Evolutionary conservation across 305 asterid species (phyloP).

Genomic region (Fraxinus baroniana): DNA sequence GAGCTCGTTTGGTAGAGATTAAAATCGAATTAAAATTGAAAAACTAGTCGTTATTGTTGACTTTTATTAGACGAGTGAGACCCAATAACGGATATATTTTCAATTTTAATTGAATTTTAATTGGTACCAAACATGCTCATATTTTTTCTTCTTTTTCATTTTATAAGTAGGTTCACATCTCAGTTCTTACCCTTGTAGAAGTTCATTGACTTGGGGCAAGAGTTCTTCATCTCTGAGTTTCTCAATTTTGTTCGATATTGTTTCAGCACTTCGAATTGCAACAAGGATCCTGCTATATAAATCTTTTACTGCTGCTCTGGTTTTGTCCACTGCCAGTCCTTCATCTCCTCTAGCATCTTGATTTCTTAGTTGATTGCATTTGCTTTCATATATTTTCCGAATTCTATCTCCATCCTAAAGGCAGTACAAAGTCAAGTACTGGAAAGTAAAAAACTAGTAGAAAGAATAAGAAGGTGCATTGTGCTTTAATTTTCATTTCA

Average conservation of each 20-base stretch:
- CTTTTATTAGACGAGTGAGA: too few species aligned
- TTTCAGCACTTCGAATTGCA: constrained; percentile 83
- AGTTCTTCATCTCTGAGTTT: constrained; percentile 80
- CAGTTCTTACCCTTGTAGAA: constrained; percentile 72
- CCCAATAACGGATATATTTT: too few species aligned
- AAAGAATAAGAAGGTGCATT: not conserved
- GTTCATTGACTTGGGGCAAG: constrained; percentile 78
- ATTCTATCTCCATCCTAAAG: constrained; percentile 74
- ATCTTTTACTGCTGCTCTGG: constrained; percentile 82
- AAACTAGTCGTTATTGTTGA: too few species aligned
- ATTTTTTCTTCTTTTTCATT: not conserved
- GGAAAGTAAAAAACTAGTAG: constrained; percentile 3
- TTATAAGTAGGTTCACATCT: constrained; percentile 1
- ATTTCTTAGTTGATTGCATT: constrained; percentile 67
- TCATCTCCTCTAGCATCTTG: constrained; percentile 73
- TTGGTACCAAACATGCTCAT: too few species aligned
- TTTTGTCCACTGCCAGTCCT: constrained; percentile 61
- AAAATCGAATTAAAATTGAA: too few species aligned
- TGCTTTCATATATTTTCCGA: constrained; percentile 64
- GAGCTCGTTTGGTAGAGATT: too few species aligned
- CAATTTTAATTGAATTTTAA: too few species aligned
- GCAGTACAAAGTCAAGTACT: not conserved
- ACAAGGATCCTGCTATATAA: constrained; percentile 83
- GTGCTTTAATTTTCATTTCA: not conserved
- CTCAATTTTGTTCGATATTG: constrained; percentile 76